Base-by-base conservation (phyloP, 305 asterid species). In the Fraxinus platypoda region DNA sequence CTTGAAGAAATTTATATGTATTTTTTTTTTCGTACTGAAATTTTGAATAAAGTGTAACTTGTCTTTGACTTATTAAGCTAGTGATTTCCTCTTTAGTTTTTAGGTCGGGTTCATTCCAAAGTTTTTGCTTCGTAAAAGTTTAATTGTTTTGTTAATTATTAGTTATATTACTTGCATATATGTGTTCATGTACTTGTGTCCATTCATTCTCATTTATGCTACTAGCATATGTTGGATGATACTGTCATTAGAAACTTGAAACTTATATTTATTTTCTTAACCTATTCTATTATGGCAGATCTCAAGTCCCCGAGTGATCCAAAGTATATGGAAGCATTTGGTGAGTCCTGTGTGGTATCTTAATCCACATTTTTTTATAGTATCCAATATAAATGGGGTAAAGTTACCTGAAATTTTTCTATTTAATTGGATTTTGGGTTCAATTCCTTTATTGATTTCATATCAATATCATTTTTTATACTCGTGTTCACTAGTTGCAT, bases 311-410 rank as follows among this genome's bases (percentile, higher is more conserved):
- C 94, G 35, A 84, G 91, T 72, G 98, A 94, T 85, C 93, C 94
- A 15, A 96, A 93, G 93, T 93, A 89, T 81, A 88, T 90, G 91
- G 99, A 96, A 89, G 98, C 98, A 86, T 93, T 90, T 91, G 99
- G 99, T 96, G 85, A 90, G 94, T 84, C 75, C 75, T 70, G 72
- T 21, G 25, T 15, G 25, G 71, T 41, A 81, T 80, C 82, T 80
- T 81, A 71, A 74, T 70, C 81, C 83, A 77, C 78, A 77, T 77
- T 81, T 54, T 72, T 78, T 70, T 8, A 11, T 62, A 62, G 35
- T 4, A 26, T 66, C 34, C 33, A 25, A 9, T 66, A 11, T 66
- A 66, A 12, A 3, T 26, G 34, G 72, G 73, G 15, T 66, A 28
- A 28, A 28, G 19, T 70, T 13, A 70, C 30, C 41, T 30, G 12